Conservation (phyloP, 2,329 filamentous ascomycete species). For the Gaeumannomyces tritici region DNA sequence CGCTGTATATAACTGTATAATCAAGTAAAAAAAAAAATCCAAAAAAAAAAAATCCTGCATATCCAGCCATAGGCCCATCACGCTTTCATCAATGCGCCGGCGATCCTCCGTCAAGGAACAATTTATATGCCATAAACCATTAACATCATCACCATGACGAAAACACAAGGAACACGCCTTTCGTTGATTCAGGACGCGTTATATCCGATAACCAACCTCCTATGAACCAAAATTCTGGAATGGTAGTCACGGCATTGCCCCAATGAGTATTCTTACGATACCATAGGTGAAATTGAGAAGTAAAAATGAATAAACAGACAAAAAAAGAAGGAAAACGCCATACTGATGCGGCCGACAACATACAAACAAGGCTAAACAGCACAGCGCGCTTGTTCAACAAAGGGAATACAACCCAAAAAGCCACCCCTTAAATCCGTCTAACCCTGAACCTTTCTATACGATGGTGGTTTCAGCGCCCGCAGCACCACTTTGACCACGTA, state of each 20-base stretch:
- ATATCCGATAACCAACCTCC: neutral
- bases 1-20: neutral
- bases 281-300: neutral
- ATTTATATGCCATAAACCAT: too few species aligned
- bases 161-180: too few species aligned
- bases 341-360: neutral
- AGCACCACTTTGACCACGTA: slow-evolving; percentile 80
- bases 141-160: neutral
- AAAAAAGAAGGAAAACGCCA: neutral
- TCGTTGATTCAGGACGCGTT: too few species aligned
- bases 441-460: slow-evolving; percentile 84
- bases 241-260: too few species aligned
- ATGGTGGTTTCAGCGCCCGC: slow-evolving; percentile 80
- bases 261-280: neutral
- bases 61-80: too few species aligned
- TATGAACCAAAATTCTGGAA: neutral
- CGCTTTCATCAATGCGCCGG: too few species aligned
- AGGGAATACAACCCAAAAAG: neutral
- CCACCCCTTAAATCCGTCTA: slow-evolving; percentile 1
- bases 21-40: neutral
- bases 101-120: neutral
- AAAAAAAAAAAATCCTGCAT: too few species aligned
- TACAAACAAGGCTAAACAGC: neutral
- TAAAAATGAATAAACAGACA: neutral
- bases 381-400: neutral